Base-by-base conservation (phyloP, 1,284 basidiomycete species). In the Vanrija sp. region DNA sequence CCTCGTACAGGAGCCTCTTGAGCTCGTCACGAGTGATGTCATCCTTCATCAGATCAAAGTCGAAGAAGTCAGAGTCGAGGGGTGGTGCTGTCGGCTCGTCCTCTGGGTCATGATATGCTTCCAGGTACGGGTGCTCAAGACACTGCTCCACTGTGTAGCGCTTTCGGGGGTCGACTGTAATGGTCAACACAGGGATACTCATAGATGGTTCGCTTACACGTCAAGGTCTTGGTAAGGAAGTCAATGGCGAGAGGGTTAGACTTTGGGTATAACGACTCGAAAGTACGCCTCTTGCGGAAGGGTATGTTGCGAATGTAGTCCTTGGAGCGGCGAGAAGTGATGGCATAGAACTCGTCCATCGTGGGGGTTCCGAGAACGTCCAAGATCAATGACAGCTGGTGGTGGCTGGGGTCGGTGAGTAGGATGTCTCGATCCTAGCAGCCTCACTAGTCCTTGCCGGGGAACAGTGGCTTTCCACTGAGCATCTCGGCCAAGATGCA, bases 401-500 rank as follows among this genome's bases (percentile, higher is more conserved):
- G 89, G 76, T 97, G 94, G 74, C 75, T 77, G 50, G 6, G n/a
- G 42, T 53, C 25, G n/a, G 45, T 53, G 19, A 76, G 63, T 6
- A 15, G 10, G 38, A 12, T 16, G n/a, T 10, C 26, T 29, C 38
- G 10, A 49, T 78, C 69, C 5, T 8, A 6, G 5, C 21, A 21
- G 2, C 66, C 75, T 54, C 28, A 78, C 76, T 93, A 98, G 78
- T 98, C 94, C 19, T 92, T 85, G 15, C 95, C 94, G 0, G 94
- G 95, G 81, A 98, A 98, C 16, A 98, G 82, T 0, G 94, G 93
- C 67, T 92, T 89, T 21, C 92, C 89, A 3, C 86, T 88, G 6
- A 98, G 80, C 93, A 98, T 97, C 79, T 98, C 94, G 2, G 92
- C 95, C 29, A 97, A 83, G 72, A 98, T 96, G 73, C 94, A 97